These are phyloP conservation scores for Hemileccinum rubropunctum DNA, from an alignment of 768 basidiomycete genomes.

Conservation along the genomic window DNA sequence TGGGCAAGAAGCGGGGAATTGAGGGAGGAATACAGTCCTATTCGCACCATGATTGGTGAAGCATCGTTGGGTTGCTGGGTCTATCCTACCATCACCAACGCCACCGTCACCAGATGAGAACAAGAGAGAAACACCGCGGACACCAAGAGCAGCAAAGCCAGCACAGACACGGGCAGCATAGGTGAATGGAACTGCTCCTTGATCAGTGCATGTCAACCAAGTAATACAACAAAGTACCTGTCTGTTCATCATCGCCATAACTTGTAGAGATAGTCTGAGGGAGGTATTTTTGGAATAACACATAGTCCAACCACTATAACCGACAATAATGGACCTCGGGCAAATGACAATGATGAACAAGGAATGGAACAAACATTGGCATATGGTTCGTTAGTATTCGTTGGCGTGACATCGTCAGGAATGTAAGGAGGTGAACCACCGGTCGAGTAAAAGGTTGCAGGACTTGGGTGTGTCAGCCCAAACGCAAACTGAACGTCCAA, in stretches of 20 bases:
- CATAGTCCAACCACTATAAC: constrained; percentile 58
- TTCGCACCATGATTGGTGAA: constrained; percentile 58
- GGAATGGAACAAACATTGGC: constrained; percentile 30
- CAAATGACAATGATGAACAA: background rate
- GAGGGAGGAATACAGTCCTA: constrained; percentile 49
- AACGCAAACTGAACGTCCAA: constrained; percentile 67
- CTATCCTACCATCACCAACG: constrained; percentile 58
- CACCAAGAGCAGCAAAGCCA: constrained; percentile 64
- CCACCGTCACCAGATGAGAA: constrained; percentile 69
- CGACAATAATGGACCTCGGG: constrained; percentile 2
- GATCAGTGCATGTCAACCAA: background rate
- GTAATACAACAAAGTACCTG: constrained; percentile 37
- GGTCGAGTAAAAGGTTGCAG: constrained; percentile 59
- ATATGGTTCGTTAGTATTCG: constrained; percentile 51
- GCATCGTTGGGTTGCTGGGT: constrained; percentile 56
- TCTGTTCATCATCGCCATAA: constrained; percentile 72
- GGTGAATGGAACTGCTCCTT: constrained; percentile 46
- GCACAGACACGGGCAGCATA: constrained; percentile 59
- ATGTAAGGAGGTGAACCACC: constrained; percentile 59
- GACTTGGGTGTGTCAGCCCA: constrained; percentile 63
- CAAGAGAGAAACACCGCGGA: constrained; percentile 60
- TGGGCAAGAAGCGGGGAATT: constrained; percentile 63
- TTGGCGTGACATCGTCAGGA: constrained; percentile 42
- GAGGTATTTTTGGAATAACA: constrained; percentile 41
- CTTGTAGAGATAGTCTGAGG: constrained; percentile 69